Evolutionary conservation across 257 asterid genomes (phyloP).

Genomic region (Coffea canephora): DNA sequence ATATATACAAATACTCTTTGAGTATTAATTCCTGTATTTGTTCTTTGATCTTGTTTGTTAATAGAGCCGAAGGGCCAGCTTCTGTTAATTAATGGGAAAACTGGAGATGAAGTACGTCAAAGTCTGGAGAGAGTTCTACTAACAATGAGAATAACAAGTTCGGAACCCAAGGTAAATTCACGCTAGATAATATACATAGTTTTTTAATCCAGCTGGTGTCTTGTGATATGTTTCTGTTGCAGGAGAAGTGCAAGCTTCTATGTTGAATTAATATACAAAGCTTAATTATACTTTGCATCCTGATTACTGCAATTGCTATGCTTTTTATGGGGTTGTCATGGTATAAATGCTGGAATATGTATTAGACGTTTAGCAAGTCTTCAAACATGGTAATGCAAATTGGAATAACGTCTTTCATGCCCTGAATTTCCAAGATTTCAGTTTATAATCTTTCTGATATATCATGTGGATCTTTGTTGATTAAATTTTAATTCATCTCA

Average conservation of each 20-base stretch:
- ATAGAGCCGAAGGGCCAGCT: constrained; percentile 99
- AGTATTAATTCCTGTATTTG: background rate
- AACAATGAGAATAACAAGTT: constrained; percentile 84
- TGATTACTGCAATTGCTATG: background rate
- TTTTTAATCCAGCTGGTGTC: background rate
- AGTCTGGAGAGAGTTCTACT: constrained; percentile 93
- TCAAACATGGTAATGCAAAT: background rate
- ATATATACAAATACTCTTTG: too few relatives aligned
- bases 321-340: background rate
- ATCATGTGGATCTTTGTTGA: background rate
- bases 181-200: background rate
- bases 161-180: constrained; percentile 76
- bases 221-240: constrained; percentile 1
- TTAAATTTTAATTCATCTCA: background rate
- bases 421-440: background rate
- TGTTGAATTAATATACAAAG: background rate
- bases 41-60: constrained; percentile 27
- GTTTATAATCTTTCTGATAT: background rate
- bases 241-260: background rate
- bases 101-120: constrained; percentile 86
- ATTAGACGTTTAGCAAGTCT: background rate
- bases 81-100: constrained; percentile 84
- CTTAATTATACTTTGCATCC: background rate
- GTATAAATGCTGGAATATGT: background rate
- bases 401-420: background rate